phyloP scores from a whole-genome alignment of 2,329 filamentous ascomycete genomes.

The Graphilbum fragrans region DNA sequence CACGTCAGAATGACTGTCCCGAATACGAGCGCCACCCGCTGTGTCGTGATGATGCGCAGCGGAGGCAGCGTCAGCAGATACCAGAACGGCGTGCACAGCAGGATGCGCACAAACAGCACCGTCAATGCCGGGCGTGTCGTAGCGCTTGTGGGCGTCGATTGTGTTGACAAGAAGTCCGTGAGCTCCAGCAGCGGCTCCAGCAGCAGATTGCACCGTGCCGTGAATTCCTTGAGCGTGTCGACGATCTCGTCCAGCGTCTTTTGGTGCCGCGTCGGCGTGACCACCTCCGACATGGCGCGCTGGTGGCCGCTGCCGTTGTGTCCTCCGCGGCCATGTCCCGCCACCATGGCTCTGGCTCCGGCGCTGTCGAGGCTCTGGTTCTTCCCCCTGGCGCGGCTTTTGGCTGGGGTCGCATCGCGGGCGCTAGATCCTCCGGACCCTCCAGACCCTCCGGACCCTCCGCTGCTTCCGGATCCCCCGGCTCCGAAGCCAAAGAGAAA shows the following conservation, averaged over 20 bases:
- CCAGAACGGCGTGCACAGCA: conserved; percentile 85
- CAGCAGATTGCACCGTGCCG: conserved; percentile 80
- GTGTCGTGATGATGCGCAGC: conserved; percentile 73
- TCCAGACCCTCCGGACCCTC: conserved; percentile 18
- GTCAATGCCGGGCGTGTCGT: conserved; percentile 85
- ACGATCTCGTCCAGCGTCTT: conserved; percentile 97
- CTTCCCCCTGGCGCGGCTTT: conserved; percentile 10
- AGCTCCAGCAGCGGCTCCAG: conserved; percentile 79
- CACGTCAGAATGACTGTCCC: conserved; percentile 82
- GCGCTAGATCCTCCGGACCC: conserved; percentile 13
- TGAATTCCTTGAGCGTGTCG: conserved; percentile 82
- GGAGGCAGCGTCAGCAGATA: conserved; percentile 66
- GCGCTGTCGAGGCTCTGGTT: conserved; percentile 16
- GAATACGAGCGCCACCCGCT: conserved; percentile 69
- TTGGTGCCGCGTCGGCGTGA: conserved; percentile 61
- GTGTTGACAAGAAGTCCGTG: conserved; percentile 87
- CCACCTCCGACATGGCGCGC: conserved; percentile 31
- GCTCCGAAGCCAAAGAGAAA: conserved; percentile 69
- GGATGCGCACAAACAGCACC: conserved; percentile 75
- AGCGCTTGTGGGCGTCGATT: conserved; percentile 79
- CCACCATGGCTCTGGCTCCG: conserved; percentile 6
- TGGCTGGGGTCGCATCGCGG: conserved; percentile 8
- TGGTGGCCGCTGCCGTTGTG: conserved; percentile 19
- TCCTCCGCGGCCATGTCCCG: background rate
- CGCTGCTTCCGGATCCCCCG: conserved; percentile 28